Percentiles rank a stretch among this genome's conserved stretches.
Conservation (phyloP, 78 protist species). For the Acrasis kona region DNA sequence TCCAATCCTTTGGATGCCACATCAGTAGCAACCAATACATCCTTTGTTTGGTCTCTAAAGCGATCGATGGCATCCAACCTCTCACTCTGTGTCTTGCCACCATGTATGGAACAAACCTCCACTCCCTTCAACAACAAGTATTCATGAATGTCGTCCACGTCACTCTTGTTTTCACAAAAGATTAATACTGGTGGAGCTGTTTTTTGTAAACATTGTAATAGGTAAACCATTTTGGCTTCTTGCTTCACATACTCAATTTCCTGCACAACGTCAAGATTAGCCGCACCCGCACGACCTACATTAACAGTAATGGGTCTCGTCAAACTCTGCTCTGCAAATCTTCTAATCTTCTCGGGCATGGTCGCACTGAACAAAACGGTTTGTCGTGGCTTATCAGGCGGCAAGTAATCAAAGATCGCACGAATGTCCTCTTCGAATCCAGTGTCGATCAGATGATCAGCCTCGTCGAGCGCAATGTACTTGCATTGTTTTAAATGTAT, state of each 20-base stretch:
- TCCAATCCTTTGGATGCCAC: slow-evolving; percentile 83
- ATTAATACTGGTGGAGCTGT: slow-evolving; percentile 96
- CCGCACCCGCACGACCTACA: slow-evolving; percentile 61
- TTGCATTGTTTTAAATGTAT: slow-evolving; percentile 72
- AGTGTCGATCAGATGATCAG: slow-evolving; percentile 93
- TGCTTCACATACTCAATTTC: slow-evolving; percentile 22
- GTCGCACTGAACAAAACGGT: slow-evolving; percentile 98
- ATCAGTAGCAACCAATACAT: slow-evolving; percentile 91
- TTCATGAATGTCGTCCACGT: slow-evolving; percentile 95
- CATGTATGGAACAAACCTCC: slow-evolving; percentile 59
- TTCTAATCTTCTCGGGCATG: slow-evolving; percentile 92
- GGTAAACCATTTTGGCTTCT: slow-evolving; percentile 54
- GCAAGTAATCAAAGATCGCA: slow-evolving; percentile 40
- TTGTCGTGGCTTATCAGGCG: slow-evolving; percentile 90
- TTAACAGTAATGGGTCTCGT: slow-evolving; percentile 44
- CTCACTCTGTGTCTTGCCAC: slow-evolving; percentile 88
- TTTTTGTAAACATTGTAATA: slow-evolving; percentile 94
- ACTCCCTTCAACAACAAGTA: slow-evolving; percentile 87
- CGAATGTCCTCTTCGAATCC: slow-evolving; percentile 86
- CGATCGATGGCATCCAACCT: slow-evolving; percentile 73
- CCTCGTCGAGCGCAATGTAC: slow-evolving; percentile 88
- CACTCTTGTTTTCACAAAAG: slow-evolving; percentile 83
- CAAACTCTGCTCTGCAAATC: slow-evolving; percentile 64
- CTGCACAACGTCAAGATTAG: slow-evolving; percentile 80
- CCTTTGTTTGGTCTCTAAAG: slow-evolving; percentile 63